A percentile compares a stretch with the other conserved stretches of the same genome.
These are phyloP conservation scores for Basipetospora sp. DNA, from an alignment of 2,329 filamentous ascomycete genomes.

Conservation along the genomic window DNA sequence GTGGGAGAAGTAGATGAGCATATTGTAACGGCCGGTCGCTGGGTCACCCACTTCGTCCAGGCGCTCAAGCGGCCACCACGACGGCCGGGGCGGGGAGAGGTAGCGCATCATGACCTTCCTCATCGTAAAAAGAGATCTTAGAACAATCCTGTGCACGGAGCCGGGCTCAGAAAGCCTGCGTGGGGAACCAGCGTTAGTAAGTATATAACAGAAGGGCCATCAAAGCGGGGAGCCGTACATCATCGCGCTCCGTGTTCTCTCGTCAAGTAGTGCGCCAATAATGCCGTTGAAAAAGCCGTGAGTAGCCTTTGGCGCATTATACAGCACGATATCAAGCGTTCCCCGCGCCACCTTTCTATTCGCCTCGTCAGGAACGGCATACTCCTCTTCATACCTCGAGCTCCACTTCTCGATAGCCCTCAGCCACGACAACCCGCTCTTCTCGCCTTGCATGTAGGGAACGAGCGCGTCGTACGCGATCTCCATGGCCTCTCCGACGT, in stretches of 20 bases:
- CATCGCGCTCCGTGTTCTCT: neutral
- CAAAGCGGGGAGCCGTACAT: neutral
- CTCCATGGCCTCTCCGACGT: constrained; percentile 38
- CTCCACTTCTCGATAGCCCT: constrained; percentile 36
- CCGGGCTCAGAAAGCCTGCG: constrained; percentile 3
- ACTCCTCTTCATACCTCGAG: constrained; percentile 29
- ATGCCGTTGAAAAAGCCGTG: neutral
- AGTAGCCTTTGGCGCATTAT: neutral
- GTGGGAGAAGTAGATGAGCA: constrained; percentile 27
- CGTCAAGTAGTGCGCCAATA: neutral
- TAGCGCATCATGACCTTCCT: constrained; percentile 34
- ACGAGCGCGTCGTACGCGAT: constrained; percentile 31
- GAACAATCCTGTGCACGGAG: constrained; percentile 22
- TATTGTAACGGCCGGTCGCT: constrained; percentile 25
- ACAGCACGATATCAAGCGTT: constrained; percentile 4
- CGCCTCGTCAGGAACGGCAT: constrained; percentile 25
- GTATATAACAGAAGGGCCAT: no score
- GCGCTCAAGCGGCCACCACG: constrained; percentile 18
- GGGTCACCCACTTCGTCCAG: constrained; percentile 25
- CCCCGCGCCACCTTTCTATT: constrained; percentile 5
- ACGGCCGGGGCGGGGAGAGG: constrained; percentile 32
- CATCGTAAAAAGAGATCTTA: constrained; percentile 23
- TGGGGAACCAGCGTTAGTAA: neutral
- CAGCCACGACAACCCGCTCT: constrained; percentile 36
- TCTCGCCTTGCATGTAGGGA: constrained; percentile 26